A percentile compares a stretch with the other conserved stretches of the same genome.
Conservation (phyloP, 2,329 filamentous ascomycete genomes). For the Fusarium cyanostomum region DNA sequence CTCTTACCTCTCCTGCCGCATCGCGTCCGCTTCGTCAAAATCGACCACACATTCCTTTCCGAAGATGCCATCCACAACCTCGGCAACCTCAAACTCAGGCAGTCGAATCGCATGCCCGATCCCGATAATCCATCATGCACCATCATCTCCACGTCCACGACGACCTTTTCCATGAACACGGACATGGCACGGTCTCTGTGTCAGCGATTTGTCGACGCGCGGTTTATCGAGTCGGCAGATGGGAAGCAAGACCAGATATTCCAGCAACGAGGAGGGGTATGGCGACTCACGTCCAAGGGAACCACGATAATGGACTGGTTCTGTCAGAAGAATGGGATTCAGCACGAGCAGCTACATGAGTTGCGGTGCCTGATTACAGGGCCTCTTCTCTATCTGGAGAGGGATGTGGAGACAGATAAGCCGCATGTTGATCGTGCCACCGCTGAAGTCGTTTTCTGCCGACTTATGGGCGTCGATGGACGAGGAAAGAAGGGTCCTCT, state of each 20-base stretch:
- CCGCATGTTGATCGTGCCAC: constrained; percentile 86
- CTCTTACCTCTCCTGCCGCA: constrained; percentile 84
- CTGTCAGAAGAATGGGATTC: constrained; percentile 92
- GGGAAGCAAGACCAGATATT: constrained; percentile 83
- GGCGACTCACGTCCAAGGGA: constrained; percentile 96
- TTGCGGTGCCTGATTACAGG: constrained; percentile 82
- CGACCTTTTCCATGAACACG: constrained; percentile 98
- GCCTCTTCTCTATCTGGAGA: constrained; percentile 88
- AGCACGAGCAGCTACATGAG: constrained; percentile 88
- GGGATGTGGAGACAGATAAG: constrained; percentile 85
- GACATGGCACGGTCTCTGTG: constrained; percentile 97
- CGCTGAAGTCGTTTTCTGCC: constrained; percentile 91
- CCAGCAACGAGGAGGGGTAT: constrained; percentile 85
- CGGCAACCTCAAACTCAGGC: constrained; percentile 95
- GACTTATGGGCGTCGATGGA: constrained; percentile 83
- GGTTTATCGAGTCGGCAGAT: constrained; percentile 93
- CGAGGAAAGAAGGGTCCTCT: constrained; percentile 82
- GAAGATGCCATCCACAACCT: constrained; percentile 98
- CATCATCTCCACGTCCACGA: constrained; percentile 96
- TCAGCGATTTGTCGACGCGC: constrained; percentile 90
- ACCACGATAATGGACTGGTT: constrained; percentile 91
- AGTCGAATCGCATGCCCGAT: constrained; percentile 98
- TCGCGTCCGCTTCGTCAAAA: constrained; percentile 86
- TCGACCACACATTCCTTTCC: constrained; percentile 93
- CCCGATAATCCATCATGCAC: constrained; percentile 94